Percentiles rank a stretch among this genome's conserved stretches.
Conservation (phyloP, 2,329 filamentous ascomycete genomes). For the Metarhizium sp. region DNA sequence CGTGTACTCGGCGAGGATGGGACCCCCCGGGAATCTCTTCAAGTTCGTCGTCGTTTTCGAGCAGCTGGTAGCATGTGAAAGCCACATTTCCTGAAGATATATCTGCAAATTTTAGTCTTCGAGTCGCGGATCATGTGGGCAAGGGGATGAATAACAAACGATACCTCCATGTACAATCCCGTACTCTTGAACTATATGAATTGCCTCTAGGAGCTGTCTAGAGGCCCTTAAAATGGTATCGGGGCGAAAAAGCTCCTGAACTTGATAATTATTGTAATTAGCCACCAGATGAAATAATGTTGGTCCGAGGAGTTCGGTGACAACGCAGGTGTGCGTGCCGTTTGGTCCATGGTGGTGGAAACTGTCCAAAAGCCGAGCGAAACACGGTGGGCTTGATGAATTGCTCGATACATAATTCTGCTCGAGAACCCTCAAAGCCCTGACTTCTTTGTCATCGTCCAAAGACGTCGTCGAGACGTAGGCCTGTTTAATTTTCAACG, state of each 20-base stretch:
- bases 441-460: conserved; percentile 5
- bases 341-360: conserved; percentile 7
- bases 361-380: conserved; percentile 1
- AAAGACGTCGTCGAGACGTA: background rate
- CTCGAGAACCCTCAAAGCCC: background rate
- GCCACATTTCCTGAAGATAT: conserved; percentile 4
- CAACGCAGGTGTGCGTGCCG: conserved; percentile 7
- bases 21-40: background rate
- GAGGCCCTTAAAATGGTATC: conserved; percentile 5
- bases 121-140: background rate
- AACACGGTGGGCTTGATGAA: background rate
- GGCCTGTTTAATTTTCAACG: conserved; percentile 7
- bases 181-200: background rate
- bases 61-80: conserved; percentile 4
- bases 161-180: conserved; percentile 8
- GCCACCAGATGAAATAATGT: background rate
- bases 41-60: background rate
- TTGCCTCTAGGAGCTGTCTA: conserved; percentile 5
- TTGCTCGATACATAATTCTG: background rate
- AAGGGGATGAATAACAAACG: background rate
- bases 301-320: conserved; percentile 7
- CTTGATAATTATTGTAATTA: background rate
- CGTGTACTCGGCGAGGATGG: background rate
- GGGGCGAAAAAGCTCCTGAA: background rate
- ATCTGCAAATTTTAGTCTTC: background rate